Conservation (phyloP, 2,329 filamentous ascomycete genomes). For the Aspergillus ruber region DNA sequence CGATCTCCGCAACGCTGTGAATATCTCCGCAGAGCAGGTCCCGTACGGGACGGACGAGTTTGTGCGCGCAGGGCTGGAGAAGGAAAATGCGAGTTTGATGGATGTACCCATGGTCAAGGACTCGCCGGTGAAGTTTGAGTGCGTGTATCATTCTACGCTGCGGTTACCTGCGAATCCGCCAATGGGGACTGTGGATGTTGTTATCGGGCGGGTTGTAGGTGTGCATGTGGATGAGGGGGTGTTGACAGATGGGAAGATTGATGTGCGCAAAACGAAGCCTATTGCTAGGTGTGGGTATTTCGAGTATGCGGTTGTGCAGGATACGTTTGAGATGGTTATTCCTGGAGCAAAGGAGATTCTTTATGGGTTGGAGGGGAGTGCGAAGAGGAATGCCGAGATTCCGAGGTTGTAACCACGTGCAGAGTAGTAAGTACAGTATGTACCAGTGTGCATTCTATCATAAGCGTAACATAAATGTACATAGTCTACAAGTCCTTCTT, state of each 20-base stretch:
- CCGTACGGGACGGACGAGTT: constrained; percentile 51
- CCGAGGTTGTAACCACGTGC: neutral
- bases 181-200: constrained; percentile 52
- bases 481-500: neutral
- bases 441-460: neutral
- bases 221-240: constrained; percentile 53
- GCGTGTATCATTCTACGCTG: constrained; percentile 50
- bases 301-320: constrained; percentile 50
- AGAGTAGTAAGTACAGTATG: constrained; percentile 7
- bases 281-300: constrained; percentile 58
- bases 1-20: constrained; percentile 50
- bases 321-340: constrained; percentile 55
- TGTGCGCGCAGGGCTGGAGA: constrained; percentile 43
- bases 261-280: constrained; percentile 51
- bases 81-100: constrained; percentile 37
- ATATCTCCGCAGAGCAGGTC: constrained; percentile 48
- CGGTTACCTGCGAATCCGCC: constrained; percentile 52
- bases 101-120: constrained; percentile 47
- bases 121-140: constrained; percentile 55
- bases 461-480: neutral
- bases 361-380: constrained; percentile 36
- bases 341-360: constrained; percentile 32
- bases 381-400: constrained; percentile 13
- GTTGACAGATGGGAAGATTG: constrained; percentile 50
- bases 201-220: constrained; percentile 52